Conservation (phyloP, 1,284 basidiomycete genomes). For the Apiotrichum siamense region DNA sequence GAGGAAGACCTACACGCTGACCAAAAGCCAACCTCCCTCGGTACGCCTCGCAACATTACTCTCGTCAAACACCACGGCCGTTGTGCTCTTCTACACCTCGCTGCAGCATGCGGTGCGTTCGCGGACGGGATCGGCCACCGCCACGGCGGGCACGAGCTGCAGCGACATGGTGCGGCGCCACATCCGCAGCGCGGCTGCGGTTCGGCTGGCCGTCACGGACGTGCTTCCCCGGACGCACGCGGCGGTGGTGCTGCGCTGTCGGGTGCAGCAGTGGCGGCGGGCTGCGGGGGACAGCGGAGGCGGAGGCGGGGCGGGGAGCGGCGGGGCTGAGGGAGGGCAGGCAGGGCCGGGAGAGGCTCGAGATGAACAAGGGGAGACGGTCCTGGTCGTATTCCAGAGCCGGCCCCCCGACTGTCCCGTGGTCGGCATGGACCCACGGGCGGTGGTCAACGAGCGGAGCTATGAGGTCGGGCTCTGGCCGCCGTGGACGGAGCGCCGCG, state of each 20-base stretch:
- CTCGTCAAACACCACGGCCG: conserved; percentile 20
- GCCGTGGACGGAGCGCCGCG: conserved; percentile 16
- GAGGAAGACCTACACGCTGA: neutral
- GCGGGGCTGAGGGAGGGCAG: too few species aligned
- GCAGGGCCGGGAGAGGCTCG: too few species aligned
- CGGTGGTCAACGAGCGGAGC: conserved; percentile 8
- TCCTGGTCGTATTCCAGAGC: conserved; percentile 19
- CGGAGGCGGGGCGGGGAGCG: too few species aligned
- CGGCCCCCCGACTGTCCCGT: conserved; percentile 25
- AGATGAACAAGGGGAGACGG: neutral
- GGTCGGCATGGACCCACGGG: conserved; percentile 25
- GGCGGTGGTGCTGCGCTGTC: conserved; percentile 18
- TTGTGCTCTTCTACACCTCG: conserved; percentile 40
- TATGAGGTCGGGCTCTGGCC: conserved; percentile 29
- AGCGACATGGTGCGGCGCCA: conserved; percentile 6
- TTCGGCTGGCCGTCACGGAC: conserved; percentile 4
- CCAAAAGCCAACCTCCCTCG: conserved; percentile 15
- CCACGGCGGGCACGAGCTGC: too few species aligned
- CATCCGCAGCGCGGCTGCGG: conserved; percentile 8
- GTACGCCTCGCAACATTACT: conserved; percentile 16
- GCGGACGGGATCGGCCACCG: too few species aligned
- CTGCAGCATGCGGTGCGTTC: conserved; percentile 24
- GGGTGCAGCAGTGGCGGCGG: conserved; percentile 3
- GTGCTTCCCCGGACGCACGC: conserved; percentile 17
- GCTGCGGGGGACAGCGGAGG: neutral